Evolutionary conservation across 768 basidiomycete genomes (phyloP).

Genomic region (Candolleomyces efflorescens): DNA sequence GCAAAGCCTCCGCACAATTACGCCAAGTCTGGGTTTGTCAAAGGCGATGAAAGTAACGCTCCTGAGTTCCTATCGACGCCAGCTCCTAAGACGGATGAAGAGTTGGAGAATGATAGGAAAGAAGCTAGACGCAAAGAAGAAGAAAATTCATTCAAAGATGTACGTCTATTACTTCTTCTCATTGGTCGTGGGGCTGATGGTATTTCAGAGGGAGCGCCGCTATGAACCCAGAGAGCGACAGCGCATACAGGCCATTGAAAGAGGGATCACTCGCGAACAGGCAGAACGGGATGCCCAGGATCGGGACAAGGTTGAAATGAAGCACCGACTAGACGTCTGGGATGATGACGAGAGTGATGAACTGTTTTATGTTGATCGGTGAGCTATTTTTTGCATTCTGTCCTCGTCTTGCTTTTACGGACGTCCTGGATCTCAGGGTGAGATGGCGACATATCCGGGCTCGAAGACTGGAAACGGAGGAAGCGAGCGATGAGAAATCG

Average conservation of each 20-base stretch:
- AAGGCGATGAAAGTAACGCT: conserved; percentile 43
- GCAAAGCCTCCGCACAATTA: conserved; percentile 75
- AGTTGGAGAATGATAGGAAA: conserved; percentile 78
- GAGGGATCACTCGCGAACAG: conserved; percentile 68
- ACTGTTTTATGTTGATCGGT: conserved; percentile 90
- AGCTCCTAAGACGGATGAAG: conserved; percentile 75
- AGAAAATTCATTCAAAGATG: conserved; percentile 83
- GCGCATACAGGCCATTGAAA: conserved; percentile 73
- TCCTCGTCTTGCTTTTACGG: neutral
- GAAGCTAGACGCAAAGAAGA: conserved; percentile 73
- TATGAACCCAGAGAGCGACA: conserved; percentile 87
- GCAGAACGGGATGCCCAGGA: conserved; percentile 74
- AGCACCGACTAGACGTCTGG: conserved; percentile 79
- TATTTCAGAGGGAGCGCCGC: conserved; percentile 78
- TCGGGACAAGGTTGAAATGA: conserved; percentile 75
- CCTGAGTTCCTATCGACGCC: conserved; percentile 31
- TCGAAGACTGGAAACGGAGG: conserved; percentile 70
- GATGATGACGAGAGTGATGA: conserved; percentile 94
- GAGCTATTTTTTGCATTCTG: conserved; percentile 20
- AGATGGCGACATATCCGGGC: conserved; percentile 83
- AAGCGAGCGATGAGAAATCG: conserved; percentile 80
- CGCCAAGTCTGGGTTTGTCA: conserved; percentile 80
- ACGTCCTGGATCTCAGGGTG: conserved; percentile 35
- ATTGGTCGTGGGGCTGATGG: neutral
- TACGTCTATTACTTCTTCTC: conserved; percentile 34